Base-by-base conservation (phyloP, 78 protist species). In the Cavenderia fasciculata region DNA sequence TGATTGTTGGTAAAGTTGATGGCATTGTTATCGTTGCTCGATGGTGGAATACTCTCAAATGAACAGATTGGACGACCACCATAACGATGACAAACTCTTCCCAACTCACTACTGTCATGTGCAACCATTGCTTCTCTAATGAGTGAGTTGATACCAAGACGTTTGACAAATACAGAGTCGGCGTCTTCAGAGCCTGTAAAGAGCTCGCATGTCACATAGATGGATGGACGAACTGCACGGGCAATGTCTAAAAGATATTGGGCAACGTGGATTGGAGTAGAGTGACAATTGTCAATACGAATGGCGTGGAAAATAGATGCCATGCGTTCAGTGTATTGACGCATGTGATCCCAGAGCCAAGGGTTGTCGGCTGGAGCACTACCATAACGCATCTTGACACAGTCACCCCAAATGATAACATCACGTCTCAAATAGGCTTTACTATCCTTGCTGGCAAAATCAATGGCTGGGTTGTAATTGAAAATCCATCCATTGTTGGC, bases 371-470 rank as follows among this genome's bases (percentile, higher is more conserved):
- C 36, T 78, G 92, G 92, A 18, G 23, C 11, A 18, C 36, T 4
- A 18, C 96, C 97, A 74, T 96, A 97, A 31, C 97, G 88, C 36
- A 98, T 70, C 44, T 98, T 98, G 16, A 96, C 96, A 86, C 96
- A 86, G 82, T 97, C 99, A 43, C 97, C 97, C 99, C 99, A 98
- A 25, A 95, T 46, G 44, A 96, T 92, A 3, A 98, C 96, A 69
- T 97, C 98, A 12, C 98, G 86, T 25, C 97, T 71, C 18, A 94
- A 31, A 59, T 96, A 97, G n/a, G 95, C 93, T 19, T 44, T 12
- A 23, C 91, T 63, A 25, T 52, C 74, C 16, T 61, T 71, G 6
- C 78, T 59, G 14, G 95, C 97, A 59, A 92, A 94, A 77, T 95
- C 96, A 25, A 70, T 19, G 1, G 59, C 23, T 40, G 96, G 96